Evolutionary conservation across 2,329 filamentous ascomycete species (phyloP), one percentile per base, ranked within the genome.

Genomic region (Neofusicoccum parvum): DNA sequence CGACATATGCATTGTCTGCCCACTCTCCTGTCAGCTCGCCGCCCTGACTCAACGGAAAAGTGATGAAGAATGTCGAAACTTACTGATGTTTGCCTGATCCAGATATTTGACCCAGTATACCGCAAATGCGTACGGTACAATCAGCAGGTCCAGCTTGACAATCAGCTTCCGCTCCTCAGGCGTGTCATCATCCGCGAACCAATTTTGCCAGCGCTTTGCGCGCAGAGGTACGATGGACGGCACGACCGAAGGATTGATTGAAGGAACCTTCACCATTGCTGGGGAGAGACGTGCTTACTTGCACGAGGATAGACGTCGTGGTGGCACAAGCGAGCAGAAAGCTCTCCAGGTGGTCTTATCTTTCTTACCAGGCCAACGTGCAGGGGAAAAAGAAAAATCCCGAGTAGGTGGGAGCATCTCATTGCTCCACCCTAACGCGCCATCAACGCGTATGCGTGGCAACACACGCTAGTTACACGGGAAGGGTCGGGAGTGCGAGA

Each of bases 51-150:
- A 23, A 23, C 3, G 23, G 23, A 23, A 23, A 23, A 23, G 23
- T 23, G 17, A 2, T 10, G 32, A 34, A n/a, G 20, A 17, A 6
- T 7, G 3, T 48, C n/a, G 43, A 3, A 12, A 68, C 77, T 58
- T 68, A 85, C 83, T 86, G 58, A 86, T 78, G 64, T 86, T 86
- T 3, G 81, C 75, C 68, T 86, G 83, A 67, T 86, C 84, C 9
- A 87, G 80, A 66, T 86, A 85, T 70, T 86, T 86, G 59, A 83
- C 80, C 81, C 84, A 87, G 67, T 86, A 86, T 0, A 81, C 79
- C 2, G 87, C 72, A 50, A 86, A 82, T 0, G 83, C 84, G 69
- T 86, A 87, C 0, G 84, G 84, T 0, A 88, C 81, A 41, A 87
- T 83, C 1, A 87, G 72, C 0, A 84, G 72, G 67, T 88, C 85